A percentile compares a stretch with the other conserved stretches of the same genome.
Evolutionary conservation across 2,329 filamentous ascomycete genomes (phyloP).

Genomic region (Colletotrichum sp.): DNA sequence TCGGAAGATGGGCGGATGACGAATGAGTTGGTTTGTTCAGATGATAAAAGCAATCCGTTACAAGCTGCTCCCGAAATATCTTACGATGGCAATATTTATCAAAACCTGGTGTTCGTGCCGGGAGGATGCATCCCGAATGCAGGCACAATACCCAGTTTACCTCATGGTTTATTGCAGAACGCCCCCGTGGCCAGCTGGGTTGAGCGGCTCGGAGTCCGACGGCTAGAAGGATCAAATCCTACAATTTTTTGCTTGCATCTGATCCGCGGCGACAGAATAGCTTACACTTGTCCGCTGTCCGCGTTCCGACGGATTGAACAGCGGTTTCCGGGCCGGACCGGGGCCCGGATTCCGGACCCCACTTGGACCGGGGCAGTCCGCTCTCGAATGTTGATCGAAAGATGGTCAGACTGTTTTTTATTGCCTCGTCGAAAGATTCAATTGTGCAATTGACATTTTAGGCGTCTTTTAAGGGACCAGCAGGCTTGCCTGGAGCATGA

Average conservation of each 20-base stretch:
- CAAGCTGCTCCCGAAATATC: not conserved
- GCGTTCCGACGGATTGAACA: not conserved
- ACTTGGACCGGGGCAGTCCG: not conserved
- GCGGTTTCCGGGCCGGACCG: not conserved
- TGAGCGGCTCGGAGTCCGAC: not conserved
- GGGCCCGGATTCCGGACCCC: not conserved
- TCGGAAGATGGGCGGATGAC: not conserved
- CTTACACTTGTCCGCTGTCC: not conserved
- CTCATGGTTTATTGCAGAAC: too few relatives aligned
- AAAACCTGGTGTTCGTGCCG: not conserved
- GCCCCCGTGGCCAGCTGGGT: not conserved
- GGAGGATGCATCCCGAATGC: not conserved
- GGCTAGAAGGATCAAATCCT: not conserved
- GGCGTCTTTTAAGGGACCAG: not conserved
- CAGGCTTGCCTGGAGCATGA: not conserved
- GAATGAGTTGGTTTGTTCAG: not conserved
- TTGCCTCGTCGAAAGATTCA: not conserved
- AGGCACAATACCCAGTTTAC: not conserved
- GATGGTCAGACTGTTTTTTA: not conserved
- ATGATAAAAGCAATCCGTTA: not conserved
- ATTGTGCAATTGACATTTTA: not conserved
- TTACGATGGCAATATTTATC: not conserved
- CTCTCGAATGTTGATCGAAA: not conserved
- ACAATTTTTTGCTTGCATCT: rapidly evolving
- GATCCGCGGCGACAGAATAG: not conserved